phyloP scores from a whole-genome alignment of 2,329 filamentous ascomycete genomes.

The Peltaster fructicola region DNA sequence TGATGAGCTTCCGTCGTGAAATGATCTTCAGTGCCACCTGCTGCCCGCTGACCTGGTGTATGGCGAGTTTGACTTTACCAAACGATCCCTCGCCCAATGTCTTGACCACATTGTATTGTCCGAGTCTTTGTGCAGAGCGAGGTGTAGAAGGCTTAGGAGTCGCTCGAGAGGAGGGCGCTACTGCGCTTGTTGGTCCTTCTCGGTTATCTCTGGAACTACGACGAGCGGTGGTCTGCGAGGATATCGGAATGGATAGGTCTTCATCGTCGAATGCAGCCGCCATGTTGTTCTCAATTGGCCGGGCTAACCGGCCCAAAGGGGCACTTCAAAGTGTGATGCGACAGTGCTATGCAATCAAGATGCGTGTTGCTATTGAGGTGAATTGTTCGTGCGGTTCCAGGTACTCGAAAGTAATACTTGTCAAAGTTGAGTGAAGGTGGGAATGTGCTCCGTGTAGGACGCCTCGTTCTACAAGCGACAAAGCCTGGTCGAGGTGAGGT shows the following conservation, averaged over 20 bases:
- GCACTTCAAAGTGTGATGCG: no score
- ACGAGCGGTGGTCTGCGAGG: conserved; percentile 9
- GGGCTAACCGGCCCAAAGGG: conserved; percentile 5
- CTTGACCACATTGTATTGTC: conserved; percentile 76
- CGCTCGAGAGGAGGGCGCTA: conserved; percentile 22
- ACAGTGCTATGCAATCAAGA: no score
- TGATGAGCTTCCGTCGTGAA: conserved; percentile 85
- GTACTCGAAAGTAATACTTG: no score
- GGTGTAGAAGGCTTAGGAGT: conserved; percentile 9
- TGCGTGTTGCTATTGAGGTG: no score
- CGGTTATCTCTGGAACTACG: conserved; percentile 12
- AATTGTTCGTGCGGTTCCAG: no score
- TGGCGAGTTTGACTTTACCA: conserved; percentile 93
- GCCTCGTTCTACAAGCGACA: no score
- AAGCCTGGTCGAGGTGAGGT: no score
- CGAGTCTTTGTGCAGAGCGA: conserved; percentile 40
- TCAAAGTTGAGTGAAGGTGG: no score
- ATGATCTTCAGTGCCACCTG: conserved; percentile 98
- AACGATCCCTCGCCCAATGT: conserved; percentile 95
- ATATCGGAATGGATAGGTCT: conserved; percentile 23
- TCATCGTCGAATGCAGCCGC: conserved; percentile 23
- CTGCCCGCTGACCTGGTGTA: conserved; percentile 79
- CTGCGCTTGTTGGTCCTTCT: conserved; percentile 4
- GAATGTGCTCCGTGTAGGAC: no score
- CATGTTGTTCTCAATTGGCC: conserved; percentile 13